Conservation (phyloP, 179 eudicot genomes). For the Vitellaria paradoxa region DNA sequence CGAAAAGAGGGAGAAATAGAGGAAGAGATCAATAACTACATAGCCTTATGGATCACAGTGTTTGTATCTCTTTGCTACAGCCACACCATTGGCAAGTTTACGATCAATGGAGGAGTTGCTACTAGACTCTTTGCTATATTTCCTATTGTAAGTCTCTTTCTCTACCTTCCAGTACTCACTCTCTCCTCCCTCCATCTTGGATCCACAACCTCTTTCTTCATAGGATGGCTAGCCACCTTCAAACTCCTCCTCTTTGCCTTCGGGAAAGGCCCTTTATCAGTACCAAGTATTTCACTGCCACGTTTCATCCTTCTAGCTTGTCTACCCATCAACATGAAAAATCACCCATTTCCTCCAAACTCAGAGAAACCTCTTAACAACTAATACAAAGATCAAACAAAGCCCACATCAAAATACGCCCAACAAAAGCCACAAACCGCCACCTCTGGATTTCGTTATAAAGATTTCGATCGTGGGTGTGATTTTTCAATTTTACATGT, state of each 20-base stretch:
- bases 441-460: neutral
- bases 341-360: constrained; percentile 4
- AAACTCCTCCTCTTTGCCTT: constrained; percentile 43
- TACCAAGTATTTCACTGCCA: constrained; percentile 16
- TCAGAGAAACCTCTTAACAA: neutral
- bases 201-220: constrained; percentile 37
- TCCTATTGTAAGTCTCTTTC: too few relatives aligned
- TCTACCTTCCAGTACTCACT: too few relatives aligned
- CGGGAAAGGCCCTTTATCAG: constrained; percentile 27
- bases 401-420: neutral
- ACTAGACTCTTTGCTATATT: too few relatives aligned
- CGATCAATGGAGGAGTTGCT: too few relatives aligned
- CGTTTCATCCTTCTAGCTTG: constrained; percentile 32
- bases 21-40: too few relatives aligned
- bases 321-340: constrained; percentile 38
- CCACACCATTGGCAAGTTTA: too few relatives aligned
- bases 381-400: neutral
- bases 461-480: constrained; percentile 21
- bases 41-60: too few relatives aligned
- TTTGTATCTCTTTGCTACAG: too few relatives aligned
- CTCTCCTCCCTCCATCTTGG: too few relatives aligned
- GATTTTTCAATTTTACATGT: constrained; percentile 29
- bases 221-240: constrained; percentile 59
- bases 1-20: too few relatives aligned
- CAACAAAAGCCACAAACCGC: neutral